phyloP scores from a whole-genome alignment of 78 protist genomes.

The Dictyostelium citrinum region DNA sequence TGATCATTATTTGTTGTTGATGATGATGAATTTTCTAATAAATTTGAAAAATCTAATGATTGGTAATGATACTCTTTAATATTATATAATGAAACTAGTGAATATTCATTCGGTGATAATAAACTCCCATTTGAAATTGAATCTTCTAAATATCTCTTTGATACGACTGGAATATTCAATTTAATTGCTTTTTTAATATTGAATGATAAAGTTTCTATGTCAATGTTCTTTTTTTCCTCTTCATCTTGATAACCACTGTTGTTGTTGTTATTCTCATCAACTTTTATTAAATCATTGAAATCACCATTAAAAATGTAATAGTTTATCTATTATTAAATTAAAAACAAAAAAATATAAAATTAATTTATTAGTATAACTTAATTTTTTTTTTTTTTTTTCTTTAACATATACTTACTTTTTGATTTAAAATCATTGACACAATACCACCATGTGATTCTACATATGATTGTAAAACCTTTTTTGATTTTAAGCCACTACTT shows the following conservation, averaged over 20 bases:
- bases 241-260: background rate
- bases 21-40: background rate
- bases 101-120: conserved; percentile 26
- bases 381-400: background rate
- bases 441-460: conserved; percentile 29
- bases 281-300: conserved; percentile 10
- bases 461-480: conserved; percentile 25
- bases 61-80: conserved; percentile 60
- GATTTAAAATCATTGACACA: conserved; percentile 30
- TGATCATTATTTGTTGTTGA: background rate
- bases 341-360: background rate
- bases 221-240: conserved; percentile 13
- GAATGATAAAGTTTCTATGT: conserved; percentile 36
- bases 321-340: too few species aligned
- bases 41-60: conserved; percentile 38
- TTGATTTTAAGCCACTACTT: background rate
- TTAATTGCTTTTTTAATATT: conserved; percentile 53
- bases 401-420: conserved; percentile 23
- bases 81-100: conserved; percentile 50
- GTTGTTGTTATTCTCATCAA: background rate
- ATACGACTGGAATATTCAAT: conserved; percentile 46
- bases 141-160: conserved; percentile 44
- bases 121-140: conserved; percentile 12
- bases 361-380: background rate
- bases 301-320: conserved; percentile 50